Evolutionary conservation across 2,329 filamentous ascomycete genomes (phyloP).

Genomic region (Trichoderma atrobrunneum): DNA sequence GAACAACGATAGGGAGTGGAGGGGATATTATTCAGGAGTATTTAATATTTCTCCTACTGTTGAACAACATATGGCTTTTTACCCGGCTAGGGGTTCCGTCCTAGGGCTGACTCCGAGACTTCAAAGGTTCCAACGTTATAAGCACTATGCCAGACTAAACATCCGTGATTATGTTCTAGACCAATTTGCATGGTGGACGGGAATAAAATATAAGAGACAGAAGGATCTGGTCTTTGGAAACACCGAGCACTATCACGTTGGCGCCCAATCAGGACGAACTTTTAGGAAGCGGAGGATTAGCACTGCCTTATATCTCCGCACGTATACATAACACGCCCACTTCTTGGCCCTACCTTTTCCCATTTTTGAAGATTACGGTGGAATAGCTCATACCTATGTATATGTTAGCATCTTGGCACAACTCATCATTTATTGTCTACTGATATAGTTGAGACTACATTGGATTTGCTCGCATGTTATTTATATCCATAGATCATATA

Average conservation of each 20-base stretch:
- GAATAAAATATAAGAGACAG: neutral
- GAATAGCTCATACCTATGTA: neutral
- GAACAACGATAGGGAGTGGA: neutral
- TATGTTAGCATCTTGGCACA: neutral
- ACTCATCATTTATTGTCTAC: neutral
- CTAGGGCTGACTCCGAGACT: neutral
- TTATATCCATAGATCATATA: neutral
- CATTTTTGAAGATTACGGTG: neutral
- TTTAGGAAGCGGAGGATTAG: neutral
- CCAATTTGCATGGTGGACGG: neutral
- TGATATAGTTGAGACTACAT: neutral
- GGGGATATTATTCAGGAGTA: neutral
- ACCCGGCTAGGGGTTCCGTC: neutral
- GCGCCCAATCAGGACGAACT: neutral
- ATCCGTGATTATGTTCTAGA: neutral
- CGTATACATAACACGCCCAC: neutral
- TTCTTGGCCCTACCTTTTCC: neutral
- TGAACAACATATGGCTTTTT: neutral
- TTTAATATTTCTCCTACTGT: neutral
- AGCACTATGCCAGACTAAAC: neutral
- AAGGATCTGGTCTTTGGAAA: neutral
- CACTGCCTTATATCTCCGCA: neutral
- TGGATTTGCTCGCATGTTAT: neutral
- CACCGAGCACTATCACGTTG: neutral
- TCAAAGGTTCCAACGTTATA: neutral